phyloP scores from a whole-genome alignment of 192 early-diverging fungal genomes.

The Dispira simplex region DNA sequence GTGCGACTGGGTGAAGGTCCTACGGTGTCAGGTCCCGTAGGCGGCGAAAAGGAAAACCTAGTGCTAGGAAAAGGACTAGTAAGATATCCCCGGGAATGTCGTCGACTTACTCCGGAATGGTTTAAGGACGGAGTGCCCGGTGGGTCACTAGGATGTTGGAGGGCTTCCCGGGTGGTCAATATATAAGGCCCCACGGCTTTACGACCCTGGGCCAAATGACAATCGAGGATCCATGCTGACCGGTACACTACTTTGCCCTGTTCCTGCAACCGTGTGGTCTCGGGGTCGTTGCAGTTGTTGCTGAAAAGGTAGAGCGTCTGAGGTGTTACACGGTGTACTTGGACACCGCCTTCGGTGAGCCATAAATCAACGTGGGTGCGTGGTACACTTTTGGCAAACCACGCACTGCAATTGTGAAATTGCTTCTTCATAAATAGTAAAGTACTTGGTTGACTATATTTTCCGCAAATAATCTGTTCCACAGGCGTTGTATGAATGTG shows the following conservation, averaged over 20 bases:
- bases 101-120: not conserved
- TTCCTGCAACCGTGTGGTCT: not conserved
- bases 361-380: not conserved
- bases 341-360: not conserved
- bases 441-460: too few species aligned
- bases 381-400: not conserved
- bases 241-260: not conserved
- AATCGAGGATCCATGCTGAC: not conserved
- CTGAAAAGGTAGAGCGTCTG: conserved; percentile 1
- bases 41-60: not conserved
- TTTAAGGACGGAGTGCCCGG: not conserved
- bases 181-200: not conserved
- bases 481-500: too few species aligned
- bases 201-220: not conserved
- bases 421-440: too few species aligned
- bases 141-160: not conserved
- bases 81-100: not conserved
- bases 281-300: conserved; percentile 4
- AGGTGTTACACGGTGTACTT: not conserved
- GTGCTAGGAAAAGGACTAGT: not conserved
- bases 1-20: not conserved
- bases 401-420: not conserved
- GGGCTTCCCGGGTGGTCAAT: not conserved
- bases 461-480: too few species aligned
- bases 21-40: not conserved